Conservation (phyloP, 1,139 yeast genomes). For the Fermentozyma sake region DNA sequence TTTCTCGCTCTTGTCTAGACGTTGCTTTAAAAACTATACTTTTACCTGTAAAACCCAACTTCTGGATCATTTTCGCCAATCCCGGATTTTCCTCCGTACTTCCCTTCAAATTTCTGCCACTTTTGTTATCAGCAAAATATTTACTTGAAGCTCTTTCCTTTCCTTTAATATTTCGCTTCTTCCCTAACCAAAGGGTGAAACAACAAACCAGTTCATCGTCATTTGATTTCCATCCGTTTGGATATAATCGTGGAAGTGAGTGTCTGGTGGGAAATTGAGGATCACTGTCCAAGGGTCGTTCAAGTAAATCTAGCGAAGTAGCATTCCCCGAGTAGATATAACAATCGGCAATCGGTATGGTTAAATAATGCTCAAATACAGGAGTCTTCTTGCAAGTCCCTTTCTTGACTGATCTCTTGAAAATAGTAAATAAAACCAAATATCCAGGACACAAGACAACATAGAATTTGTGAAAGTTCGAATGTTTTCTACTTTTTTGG, state of each 20-base stretch:
- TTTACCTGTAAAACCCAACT: slow-evolving; percentile 65
- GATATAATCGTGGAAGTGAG: slow-evolving; percentile 64
- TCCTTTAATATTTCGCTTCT: slow-evolving; percentile 43
- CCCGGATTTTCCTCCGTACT: slow-evolving; percentile 35
- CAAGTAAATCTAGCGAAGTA: slow-evolving; percentile 54
- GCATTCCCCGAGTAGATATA: slow-evolving; percentile 72
- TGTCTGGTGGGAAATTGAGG: slow-evolving; percentile 50
- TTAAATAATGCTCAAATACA: slow-evolving; percentile 45
- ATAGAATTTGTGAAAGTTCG: slow-evolving; percentile 56
- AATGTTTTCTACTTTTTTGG: slow-evolving; percentile 65
- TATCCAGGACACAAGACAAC: slow-evolving; percentile 71
- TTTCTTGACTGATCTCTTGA: slow-evolving; percentile 38
- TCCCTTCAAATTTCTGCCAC: slow-evolving; percentile 28
- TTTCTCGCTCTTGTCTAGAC: slow-evolving; percentile 76
- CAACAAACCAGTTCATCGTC: slow-evolving; percentile 73
- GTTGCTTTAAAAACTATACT: slow-evolving; percentile 74
- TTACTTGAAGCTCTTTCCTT: slow-evolving; percentile 7
- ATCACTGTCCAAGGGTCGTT: slow-evolving; percentile 42
- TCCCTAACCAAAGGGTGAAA: slow-evolving; percentile 82
- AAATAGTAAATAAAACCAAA: slow-evolving; percentile 47
- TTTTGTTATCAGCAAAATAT: slow-evolving; percentile 1
- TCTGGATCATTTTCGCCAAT: slow-evolving; percentile 37
- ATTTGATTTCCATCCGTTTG: slow-evolving; percentile 79
- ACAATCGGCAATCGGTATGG: slow-evolving; percentile 62
- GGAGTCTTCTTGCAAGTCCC: slow-evolving; percentile 45